These are phyloP conservation scores for Epichloe sibirici DNA, from an alignment of 2,329 filamentous ascomycete genomes.

Conservation along the genomic window DNA sequence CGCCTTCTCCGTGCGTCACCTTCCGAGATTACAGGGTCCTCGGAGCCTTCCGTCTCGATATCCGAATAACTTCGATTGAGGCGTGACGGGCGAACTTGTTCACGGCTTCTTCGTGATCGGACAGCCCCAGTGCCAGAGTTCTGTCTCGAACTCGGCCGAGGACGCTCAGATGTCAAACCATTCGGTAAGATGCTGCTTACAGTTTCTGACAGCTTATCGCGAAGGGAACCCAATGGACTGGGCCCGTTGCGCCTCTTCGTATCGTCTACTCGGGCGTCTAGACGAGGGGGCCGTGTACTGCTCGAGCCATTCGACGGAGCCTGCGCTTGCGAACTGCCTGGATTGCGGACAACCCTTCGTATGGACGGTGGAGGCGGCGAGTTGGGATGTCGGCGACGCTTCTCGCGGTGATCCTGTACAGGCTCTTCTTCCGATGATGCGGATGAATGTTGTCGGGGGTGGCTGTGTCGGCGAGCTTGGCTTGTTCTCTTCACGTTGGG, in stretches of 20 bases:
- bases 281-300: slow-evolving; percentile 20
- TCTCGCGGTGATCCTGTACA: slow-evolving; percentile 10
- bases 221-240: slow-evolving; percentile 26
- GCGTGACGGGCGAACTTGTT: slow-evolving; percentile 27
- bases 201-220: slow-evolving; percentile 33
- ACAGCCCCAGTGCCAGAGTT: slow-evolving; percentile 19
- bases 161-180: slow-evolving; percentile 21
- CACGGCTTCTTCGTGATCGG: slow-evolving; percentile 25
- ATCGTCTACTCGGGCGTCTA: slow-evolving; percentile 25
- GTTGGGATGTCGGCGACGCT: slow-evolving; percentile 15
- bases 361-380: slow-evolving; percentile 19
- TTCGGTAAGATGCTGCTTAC: slow-evolving; percentile 31
- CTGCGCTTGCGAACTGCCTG: slow-evolving; percentile 17
- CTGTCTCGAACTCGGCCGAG: slow-evolving; percentile 24
- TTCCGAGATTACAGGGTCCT: slow-evolving; percentile 21
- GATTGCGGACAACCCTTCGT: slow-evolving; percentile 22
- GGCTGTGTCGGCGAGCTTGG: slow-evolving; percentile 34
- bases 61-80: slow-evolving; percentile 31
- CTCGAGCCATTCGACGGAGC: slow-evolving; percentile 13
- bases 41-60: slow-evolving; percentile 22
- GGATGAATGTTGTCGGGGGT: slow-evolving; percentile 31
- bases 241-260: slow-evolving; percentile 22
- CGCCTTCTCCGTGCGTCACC: slow-evolving; percentile 18
- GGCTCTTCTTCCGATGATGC: slow-evolving; percentile 30
- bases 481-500: slow-evolving; percentile 19